Conservation (phyloP, 192 early-diverging fungal genomes). For the Ramicandelaber brevisporus region DNA sequence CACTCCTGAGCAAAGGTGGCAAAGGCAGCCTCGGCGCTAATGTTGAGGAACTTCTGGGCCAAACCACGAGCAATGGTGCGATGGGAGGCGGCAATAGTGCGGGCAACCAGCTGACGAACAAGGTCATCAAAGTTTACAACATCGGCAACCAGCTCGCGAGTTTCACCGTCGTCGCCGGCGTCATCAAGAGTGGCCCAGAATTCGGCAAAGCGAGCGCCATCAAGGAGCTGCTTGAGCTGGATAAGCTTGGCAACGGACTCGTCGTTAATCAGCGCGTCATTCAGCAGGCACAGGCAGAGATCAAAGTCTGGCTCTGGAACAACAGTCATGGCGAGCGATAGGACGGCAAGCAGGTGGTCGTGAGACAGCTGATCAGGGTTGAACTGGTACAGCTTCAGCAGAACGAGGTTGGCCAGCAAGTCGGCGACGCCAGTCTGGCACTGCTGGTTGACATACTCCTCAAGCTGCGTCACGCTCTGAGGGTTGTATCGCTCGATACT, state of each 20-base stretch:
- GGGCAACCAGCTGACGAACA: constrained; percentile 48
- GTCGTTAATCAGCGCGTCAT: constrained; percentile 27
- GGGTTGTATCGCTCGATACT: constrained; percentile 82
- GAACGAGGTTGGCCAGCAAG: constrained; percentile 70
- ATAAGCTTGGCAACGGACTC: constrained; percentile 25
- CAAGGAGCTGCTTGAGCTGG: constrained; percentile 47
- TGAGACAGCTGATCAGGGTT: constrained; percentile 52
- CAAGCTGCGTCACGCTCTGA: constrained; percentile 54
- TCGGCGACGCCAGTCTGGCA: constrained; percentile 43
- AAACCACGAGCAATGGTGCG: constrained; percentile 40
- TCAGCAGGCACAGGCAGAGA: constrained; percentile 66
- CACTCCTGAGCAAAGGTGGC: constrained; percentile 23
- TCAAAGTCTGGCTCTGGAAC: constrained; percentile 73
- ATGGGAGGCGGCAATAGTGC: constrained; percentile 50
- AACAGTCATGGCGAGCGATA: constrained; percentile 60
- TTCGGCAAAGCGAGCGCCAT: constrained; percentile 39
- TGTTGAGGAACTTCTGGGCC: constrained; percentile 35
- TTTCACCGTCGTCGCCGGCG: constrained; percentile 19
- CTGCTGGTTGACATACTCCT: constrained; percentile 59
- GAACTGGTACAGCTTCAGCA: constrained; percentile 90
- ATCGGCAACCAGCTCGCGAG: constrained; percentile 27
- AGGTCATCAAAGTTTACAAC: constrained; percentile 44
- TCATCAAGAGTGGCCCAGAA: constrained; percentile 32
- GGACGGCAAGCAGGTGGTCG: constrained; percentile 40
- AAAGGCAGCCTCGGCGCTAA: constrained; percentile 37